phyloP scores from a whole-genome alignment of 169 alveolate genomes.

The Plasmodium relictum region DNA sequence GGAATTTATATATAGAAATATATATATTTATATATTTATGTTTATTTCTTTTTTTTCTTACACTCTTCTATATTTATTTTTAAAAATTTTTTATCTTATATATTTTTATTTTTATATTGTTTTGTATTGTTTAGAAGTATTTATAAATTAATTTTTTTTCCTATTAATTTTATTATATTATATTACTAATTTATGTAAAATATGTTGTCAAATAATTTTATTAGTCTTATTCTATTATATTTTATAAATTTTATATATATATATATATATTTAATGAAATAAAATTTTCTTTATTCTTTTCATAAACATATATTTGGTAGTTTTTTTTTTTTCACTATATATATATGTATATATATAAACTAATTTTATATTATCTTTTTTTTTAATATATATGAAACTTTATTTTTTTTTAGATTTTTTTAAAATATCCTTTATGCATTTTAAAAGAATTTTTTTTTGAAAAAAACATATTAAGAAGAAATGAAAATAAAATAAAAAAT shows the following conservation, averaged over 20 bases:
- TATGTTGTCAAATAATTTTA: neutral
- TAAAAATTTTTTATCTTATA: neutral
- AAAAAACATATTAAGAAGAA: neutral
- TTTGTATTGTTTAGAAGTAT: too few relatives aligned
- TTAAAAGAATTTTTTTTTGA: conserved; percentile 40
- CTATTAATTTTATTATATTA: too few relatives aligned
- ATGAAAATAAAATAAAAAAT: conserved; percentile 37
- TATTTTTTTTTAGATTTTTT: conserved; percentile 39
- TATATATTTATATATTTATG: neutral
- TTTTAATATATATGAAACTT: too few relatives aligned
- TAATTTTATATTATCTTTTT: neutral
- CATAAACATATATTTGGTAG: too few relatives aligned
- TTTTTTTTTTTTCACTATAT: too few relatives aligned
- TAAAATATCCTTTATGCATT: conserved; percentile 40
- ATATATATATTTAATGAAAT: too few relatives aligned
- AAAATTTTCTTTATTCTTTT: too few relatives aligned
- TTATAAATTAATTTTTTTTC: too few relatives aligned
- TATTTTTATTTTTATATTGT: too few relatives aligned
- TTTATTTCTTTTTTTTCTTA: neutral
- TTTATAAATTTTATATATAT: too few relatives aligned
- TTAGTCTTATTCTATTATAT: too few relatives aligned
- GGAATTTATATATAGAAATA: neutral
- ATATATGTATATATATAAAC: too few relatives aligned
- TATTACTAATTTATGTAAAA: neutral
- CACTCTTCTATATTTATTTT: neutral